phyloP scores from a whole-genome alignment of 2,329 filamentous ascomycete genomes.

The Fusarium paranaense region DNA sequence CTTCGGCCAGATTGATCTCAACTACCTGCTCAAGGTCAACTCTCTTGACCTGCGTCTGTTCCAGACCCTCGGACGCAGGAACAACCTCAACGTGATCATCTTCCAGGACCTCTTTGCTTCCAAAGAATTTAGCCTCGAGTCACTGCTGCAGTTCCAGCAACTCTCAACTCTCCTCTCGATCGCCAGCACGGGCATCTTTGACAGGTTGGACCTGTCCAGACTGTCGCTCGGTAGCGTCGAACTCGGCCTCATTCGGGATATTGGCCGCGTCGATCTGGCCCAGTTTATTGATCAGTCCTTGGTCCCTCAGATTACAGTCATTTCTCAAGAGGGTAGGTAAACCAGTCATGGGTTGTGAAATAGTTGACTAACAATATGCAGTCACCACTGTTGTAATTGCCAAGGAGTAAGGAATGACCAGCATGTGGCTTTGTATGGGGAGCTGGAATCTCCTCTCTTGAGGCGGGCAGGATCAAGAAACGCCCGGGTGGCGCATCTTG shows the following conservation, averaged over 20 bases:
- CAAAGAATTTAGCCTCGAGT: conserved; percentile 55
- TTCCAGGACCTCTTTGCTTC: conserved; percentile 57
- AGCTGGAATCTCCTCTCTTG: conserved; percentile 26
- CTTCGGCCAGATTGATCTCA: conserved; percentile 55
- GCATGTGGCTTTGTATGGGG: conserved; percentile 1
- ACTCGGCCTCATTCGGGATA: conserved; percentile 45
- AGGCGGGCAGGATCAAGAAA: neutral
- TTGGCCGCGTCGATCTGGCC: conserved; percentile 44
- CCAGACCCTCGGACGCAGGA: conserved; percentile 51
- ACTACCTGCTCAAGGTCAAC: conserved; percentile 62
- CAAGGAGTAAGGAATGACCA: conserved; percentile 3
- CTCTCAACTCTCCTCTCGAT: conserved; percentile 54
- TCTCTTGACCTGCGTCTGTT: conserved; percentile 58
- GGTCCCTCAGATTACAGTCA: conserved; percentile 44
- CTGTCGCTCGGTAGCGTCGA: conserved; percentile 44
- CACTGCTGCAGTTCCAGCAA: conserved; percentile 55
- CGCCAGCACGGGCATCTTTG: conserved; percentile 46
- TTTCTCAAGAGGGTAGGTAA: conserved; percentile 42
- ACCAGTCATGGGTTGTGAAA: neutral
- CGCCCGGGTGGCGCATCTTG: neutral
- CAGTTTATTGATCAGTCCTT: conserved; percentile 46
- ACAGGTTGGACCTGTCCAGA: conserved; percentile 43
- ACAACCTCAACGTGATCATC: conserved; percentile 58
- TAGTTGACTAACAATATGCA: neutral
- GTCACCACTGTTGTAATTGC: conserved; percentile 21